Evolutionary conservation across 345 rosid species (phyloP).

Genomic region (Sisymbrium altissimum): DNA sequence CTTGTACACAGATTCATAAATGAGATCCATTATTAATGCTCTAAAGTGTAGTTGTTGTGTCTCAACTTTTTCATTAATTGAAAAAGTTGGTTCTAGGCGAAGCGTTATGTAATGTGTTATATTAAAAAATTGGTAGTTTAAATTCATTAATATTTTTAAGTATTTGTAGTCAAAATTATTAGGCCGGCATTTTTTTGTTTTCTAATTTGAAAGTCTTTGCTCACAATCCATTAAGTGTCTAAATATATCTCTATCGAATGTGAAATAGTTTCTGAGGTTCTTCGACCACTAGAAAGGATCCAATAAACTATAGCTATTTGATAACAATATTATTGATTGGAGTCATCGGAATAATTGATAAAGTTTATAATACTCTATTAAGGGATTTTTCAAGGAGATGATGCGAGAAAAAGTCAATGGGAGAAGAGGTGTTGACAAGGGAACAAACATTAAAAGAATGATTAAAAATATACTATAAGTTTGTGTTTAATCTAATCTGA

Average conservation of each 20-base stretch:
- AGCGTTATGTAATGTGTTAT: not conserved
- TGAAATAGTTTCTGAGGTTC: not conserved
- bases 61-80: constrained; percentile 3
- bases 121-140: too few relatives aligned
- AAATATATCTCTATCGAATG: not conserved
- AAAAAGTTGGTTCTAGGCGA: not conserved
- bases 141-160: not conserved
- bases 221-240: not conserved
- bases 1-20: not conserved
- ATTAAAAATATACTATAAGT: not conserved
- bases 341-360: not conserved
- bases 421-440: not conserved
- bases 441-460: not conserved
- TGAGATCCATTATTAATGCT: constrained; percentile 14
- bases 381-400: not conserved
- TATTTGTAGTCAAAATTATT: not conserved
- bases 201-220: not conserved
- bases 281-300: constrained; percentile 7
- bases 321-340: not conserved
- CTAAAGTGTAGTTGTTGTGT: constrained; percentile 14
- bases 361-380: not conserved
- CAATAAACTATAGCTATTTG: not conserved
- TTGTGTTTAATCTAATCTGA: constrained; percentile 4
- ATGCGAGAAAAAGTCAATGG: not conserved
- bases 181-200: not conserved